Evolutionary conservation across 164 flowering plant species (phyloP), one percentile per base, ranked within the genome.

Genomic region (Stephania cephalantha): DNA sequence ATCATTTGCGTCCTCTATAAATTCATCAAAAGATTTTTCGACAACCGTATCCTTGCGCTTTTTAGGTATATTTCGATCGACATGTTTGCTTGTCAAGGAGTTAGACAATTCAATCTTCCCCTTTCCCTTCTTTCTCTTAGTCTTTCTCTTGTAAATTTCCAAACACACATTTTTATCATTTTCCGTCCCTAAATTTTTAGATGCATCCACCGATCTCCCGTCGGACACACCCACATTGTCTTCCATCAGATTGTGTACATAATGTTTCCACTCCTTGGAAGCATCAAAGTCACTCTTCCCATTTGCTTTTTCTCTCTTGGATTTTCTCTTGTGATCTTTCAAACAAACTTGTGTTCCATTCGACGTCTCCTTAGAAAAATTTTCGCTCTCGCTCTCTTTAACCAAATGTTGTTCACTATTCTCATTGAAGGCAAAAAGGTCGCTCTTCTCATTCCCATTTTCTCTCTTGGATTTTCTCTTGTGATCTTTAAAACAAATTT

Each of bases 31-130:
- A 68, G 11, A 25, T 20, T 67, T 52, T 22, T 48, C 45, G 8
- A 9, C 15, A 29, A 18, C 25, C 69, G 22, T 44, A 9, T 70
- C 61, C 73, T 29, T 5, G 15, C 30, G 44, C 66, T 44, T 42
- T 18, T 52, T 68, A 72, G 35, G 55, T 73, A 70, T 9, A 58
- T 55, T 70, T 75, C 20, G 69, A 31, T 29, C 18, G 1, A 50
- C 3, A 46, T 44, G 15, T 17, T 46, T 18, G n/a, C 48, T 50
- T 74, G 69, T 67, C 66, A 10, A 4, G 68, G 73, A 3, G 20
- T 52, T 68, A 31, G 72, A 53, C 6, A 44, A 31, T 42, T 69
- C 35, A 44, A 48, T 7, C 11, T n/a, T 48, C 68, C 50, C 25
- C 20, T 50, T 7, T 35, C 3, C 42, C 5, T 17, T 64, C 70